These are phyloP conservation scores for Fusarium liriodendri DNA, from an alignment of 2,329 filamentous ascomycete genomes.

Conservation along the genomic window DNA sequence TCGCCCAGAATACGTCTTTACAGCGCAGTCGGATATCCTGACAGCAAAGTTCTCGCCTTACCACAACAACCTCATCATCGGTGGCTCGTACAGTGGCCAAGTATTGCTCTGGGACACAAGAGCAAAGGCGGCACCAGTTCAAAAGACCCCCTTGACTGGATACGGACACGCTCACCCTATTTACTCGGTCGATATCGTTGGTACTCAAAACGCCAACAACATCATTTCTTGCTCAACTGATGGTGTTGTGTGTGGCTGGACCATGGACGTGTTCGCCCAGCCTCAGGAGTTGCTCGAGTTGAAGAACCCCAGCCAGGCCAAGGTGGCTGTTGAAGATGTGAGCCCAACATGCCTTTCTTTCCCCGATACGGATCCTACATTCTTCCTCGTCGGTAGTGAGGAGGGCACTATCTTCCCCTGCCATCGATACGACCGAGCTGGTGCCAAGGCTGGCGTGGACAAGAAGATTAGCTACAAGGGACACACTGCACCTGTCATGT, in stretches of 20 bases:
- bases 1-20: conserved; percentile 95
- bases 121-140: conserved; percentile 87
- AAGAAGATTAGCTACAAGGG: conserved; percentile 87
- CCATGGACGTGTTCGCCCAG: conserved; percentile 96
- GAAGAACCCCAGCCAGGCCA: conserved; percentile 84
- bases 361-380: conserved; percentile 93
- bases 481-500: conserved; percentile 95
- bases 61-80: conserved; percentile 95
- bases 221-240: conserved; percentile 98
- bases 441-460: conserved; percentile 96
- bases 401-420: conserved; percentile 97
- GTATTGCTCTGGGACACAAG: conserved; percentile 97
- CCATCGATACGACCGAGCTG: conserved; percentile 95
- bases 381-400: conserved; percentile 96
- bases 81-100: conserved; percentile 96
- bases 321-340: conserved; percentile 84
- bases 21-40: conserved; percentile 94
- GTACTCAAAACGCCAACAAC: conserved; percentile 98
- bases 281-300: conserved; percentile 95
- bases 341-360: conserved; percentile 96
- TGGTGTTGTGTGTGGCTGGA: conserved; percentile 96
- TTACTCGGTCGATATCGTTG: conserved; percentile 94
- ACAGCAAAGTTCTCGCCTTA: conserved; percentile 99
- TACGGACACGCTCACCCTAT: conserved; percentile 96
- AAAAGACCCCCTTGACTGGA: conserved; percentile 95